Evolutionary conservation across 805 yeast species (phyloP).

Genomic region (Spathaspora arborariae): DNA sequence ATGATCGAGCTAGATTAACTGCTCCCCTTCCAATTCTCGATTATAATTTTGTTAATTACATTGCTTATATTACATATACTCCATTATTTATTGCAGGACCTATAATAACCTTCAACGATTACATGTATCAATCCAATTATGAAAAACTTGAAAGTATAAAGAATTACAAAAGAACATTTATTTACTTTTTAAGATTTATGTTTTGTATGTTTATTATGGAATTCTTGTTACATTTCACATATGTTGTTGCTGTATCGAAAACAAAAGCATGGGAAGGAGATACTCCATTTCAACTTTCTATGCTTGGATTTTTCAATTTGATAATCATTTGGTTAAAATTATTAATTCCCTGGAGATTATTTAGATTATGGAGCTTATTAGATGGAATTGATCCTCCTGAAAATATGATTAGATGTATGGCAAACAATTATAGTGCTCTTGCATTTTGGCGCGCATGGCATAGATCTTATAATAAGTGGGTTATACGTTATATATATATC

Average conservation of each 20-base stretch:
- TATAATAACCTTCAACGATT: conserved; percentile 88
- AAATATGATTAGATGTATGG: conserved; percentile 94
- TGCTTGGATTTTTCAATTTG: conserved; percentile 89
- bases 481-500: conserved; percentile 79
- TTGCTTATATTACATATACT: conserved; percentile 76
- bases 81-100: conserved; percentile 97
- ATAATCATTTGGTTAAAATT: conserved; percentile 91
- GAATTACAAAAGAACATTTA: conserved; percentile 44
- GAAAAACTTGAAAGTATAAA: conserved; percentile 54
- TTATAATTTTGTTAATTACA: conserved; percentile 61
- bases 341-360: conserved; percentile 93
- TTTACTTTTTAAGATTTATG: conserved; percentile 64
- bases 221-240: conserved; percentile 76
- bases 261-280: conserved; percentile 87
- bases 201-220: conserved; percentile 88
- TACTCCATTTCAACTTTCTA: conserved; percentile 87
- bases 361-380: conserved; percentile 87
- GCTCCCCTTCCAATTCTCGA: conserved; percentile 59
- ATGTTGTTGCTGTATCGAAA: conserved; percentile 90
- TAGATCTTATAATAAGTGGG: conserved; percentile 88
- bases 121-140: conserved; percentile 63
- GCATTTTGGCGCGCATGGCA: conserved; percentile 99
- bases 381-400: conserved; percentile 97
- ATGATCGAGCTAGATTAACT: conserved; percentile 62
- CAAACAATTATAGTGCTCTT: conserved; percentile 85